Conservation (phyloP, 495 filamentous ascomycete genomes). For the Penicillium cosmopolitanum region DNA sequence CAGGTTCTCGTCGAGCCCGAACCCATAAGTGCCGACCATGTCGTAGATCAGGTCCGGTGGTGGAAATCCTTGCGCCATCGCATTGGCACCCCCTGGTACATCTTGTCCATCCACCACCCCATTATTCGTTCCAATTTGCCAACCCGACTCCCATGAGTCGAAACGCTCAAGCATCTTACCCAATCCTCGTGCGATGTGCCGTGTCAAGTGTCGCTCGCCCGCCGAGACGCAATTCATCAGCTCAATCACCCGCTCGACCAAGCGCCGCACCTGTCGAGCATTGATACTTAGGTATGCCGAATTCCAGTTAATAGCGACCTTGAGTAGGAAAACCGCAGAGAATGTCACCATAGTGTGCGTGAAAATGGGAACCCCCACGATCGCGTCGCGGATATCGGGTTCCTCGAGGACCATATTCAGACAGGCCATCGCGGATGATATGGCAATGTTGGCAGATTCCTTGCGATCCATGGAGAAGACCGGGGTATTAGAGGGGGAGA, state of each 20-base stretch:
- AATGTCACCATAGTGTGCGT: slow-evolving; percentile 68
- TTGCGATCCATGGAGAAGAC: slow-evolving; percentile 58
- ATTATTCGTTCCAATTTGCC: slow-evolving; percentile 30
- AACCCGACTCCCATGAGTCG: slow-evolving; percentile 47
- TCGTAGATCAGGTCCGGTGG: slow-evolving; percentile 54
- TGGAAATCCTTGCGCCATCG: slow-evolving; percentile 51
- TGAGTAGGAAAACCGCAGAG: slow-evolving; percentile 59
- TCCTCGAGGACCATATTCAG: slow-evolving; percentile 60
- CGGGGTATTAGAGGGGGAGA: slow-evolving; percentile 52
- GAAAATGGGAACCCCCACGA: slow-evolving; percentile 61
- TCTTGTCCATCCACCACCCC: slow-evolving; percentile 25
- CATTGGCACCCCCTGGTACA: slow-evolving; percentile 49
- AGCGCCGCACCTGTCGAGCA: slow-evolving; percentile 47
- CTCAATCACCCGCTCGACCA: slow-evolving; percentile 54
- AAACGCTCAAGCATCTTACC: slow-evolving; percentile 57
- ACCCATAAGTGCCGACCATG: slow-evolving; percentile 54
- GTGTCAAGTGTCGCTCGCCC: slow-evolving; percentile 56
- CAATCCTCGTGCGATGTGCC: slow-evolving; percentile 56
- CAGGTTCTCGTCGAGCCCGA: slow-evolving; percentile 51
- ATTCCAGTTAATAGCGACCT: slow-evolving; percentile 59
- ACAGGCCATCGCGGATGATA: slow-evolving; percentile 58
- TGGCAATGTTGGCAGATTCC: slow-evolving; percentile 59
- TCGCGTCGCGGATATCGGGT: slow-evolving; percentile 59
- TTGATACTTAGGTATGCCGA: slow-evolving; percentile 51
- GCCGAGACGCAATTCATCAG: slow-evolving; percentile 56